Evolutionary conservation across 441 rosid species (phyloP), one percentile per base, ranked within the genome.

Genomic region (Populus hybrid): DNA sequence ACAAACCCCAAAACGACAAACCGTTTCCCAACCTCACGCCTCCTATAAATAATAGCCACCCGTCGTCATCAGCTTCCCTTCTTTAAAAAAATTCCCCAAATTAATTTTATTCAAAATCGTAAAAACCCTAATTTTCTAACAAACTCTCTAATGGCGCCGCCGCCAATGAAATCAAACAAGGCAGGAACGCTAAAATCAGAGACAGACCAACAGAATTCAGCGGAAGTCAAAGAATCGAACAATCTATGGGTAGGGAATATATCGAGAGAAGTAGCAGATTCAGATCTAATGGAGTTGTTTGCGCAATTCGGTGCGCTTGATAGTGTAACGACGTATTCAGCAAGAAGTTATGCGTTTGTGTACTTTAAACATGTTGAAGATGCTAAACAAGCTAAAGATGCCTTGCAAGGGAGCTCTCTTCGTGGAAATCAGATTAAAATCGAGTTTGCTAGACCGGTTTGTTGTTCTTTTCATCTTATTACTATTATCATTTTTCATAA

Each of bases 371-470:
- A 82, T 57, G 92, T 84, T 14, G 97, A 92, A 78, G 94, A 92
- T 50, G 96, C 98, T 34, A 84, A 78, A 11, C 86, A 88, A 2
- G 98, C 98, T 8, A 91, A 87, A 77, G 89, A 89, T 8, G 82
- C 91, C 3, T 88, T 94, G 14, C 98, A 94, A 80, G 94, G 96
- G n/a, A 77, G 84, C 30, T 6, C 70, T 14, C 63, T 92, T 34
- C 88, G 87, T 35, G 96, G 98, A 16, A 86, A 46, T 59, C 85
- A 79, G 66, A 80, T 94, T 66, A 94, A 86, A 73, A 91, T 92
- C 90, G 94, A 92, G 90, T 94, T 85, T 85, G 96, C 96, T 18
- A 85, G 97, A 84, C 97, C 96, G 98, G 98, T 94, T 94, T 76
- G 97, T 89, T 77, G 81, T 42, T 77, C 81, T 82, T 69, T 69